Percentiles rank a stretch among this genome's conserved stretches.
phyloP scores from a whole-genome alignment of 1,139 yeast species.

The Candida glucosophila region DNA sequence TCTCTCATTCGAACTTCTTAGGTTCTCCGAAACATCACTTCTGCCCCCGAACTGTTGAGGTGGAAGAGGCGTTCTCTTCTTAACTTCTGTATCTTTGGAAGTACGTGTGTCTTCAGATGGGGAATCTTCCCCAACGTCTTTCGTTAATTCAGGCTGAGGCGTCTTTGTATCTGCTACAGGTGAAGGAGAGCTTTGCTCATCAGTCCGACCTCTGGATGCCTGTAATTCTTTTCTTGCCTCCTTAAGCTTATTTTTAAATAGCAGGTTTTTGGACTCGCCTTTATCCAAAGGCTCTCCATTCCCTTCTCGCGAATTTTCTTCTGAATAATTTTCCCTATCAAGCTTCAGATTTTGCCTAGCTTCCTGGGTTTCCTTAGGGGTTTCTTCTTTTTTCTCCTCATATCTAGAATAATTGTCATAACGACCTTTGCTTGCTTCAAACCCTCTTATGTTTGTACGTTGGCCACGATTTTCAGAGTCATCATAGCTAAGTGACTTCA shows the following conservation, averaged over 20 bases:
- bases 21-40: slow-evolving; percentile 3
- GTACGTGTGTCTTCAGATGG: slow-evolving; percentile 1
- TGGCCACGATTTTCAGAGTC: slow-evolving; percentile 9
- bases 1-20: slow-evolving; percentile 2
- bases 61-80: slow-evolving; percentile 9
- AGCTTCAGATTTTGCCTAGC: slow-evolving; percentile 4
- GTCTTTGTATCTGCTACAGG: too few species aligned
- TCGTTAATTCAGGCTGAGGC: background rate
- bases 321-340: slow-evolving; percentile 2
- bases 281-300: slow-evolving; percentile 3
- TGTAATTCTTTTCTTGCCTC: slow-evolving; percentile 18
- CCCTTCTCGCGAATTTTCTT: slow-evolving; percentile 3
- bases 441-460: slow-evolving; percentile 14
- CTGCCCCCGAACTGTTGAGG: slow-evolving; percentile 9
- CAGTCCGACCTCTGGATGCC: slow-evolving; percentile 2
- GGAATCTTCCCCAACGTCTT: background rate
- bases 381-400: slow-evolving; percentile 6
- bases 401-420: slow-evolving; percentile 26
- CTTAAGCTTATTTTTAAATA: slow-evolving; percentile 14
- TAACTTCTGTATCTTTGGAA: slow-evolving; percentile 1
- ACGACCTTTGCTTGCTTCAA: slow-evolving; percentile 12
- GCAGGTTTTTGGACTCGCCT: slow-evolving; percentile 3
- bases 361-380: slow-evolving; percentile 3
- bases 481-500: slow-evolving; percentile 14
- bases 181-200: slow-evolving; percentile 1